phyloP scores from a whole-genome alignment of 1,284 basidiomycete genomes.

The Ceratobasidium sp. region DNA sequence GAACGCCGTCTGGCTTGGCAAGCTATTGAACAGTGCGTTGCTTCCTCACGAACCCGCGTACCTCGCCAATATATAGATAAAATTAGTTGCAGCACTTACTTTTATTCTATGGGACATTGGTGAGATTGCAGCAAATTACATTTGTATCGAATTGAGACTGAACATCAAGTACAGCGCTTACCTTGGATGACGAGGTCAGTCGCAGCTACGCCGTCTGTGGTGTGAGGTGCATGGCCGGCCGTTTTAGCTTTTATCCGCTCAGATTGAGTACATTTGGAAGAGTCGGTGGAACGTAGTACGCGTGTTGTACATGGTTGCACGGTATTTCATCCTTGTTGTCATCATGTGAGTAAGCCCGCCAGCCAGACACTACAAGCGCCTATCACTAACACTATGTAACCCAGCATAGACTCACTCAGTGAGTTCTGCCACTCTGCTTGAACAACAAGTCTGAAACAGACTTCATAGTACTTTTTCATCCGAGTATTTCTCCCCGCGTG shows the following conservation, averaged over 20 bases:
- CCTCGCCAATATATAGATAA: background rate
- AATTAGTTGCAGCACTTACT: constrained; percentile 1
- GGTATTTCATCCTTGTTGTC: background rate
- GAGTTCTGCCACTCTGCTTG: too few species aligned
- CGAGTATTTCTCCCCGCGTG: constrained; percentile 11
- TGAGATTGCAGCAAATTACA: background rate
- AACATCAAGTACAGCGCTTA: background rate
- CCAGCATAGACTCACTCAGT: too few species aligned
- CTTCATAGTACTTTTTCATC: constrained; percentile 9
- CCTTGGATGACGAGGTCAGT: constrained; percentile 5
- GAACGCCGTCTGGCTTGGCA: background rate
- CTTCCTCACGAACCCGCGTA: too few species aligned
- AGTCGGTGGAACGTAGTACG: background rate
- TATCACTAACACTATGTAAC: too few species aligned
- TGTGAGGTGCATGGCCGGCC: background rate
- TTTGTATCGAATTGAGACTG: background rate
- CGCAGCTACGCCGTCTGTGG: too few species aligned
- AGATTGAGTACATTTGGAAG: background rate
- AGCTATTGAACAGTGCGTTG: background rate
- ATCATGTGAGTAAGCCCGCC: background rate
- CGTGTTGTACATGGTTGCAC: background rate
- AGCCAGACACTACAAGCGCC: too few species aligned
- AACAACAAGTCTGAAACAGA: too few species aligned
- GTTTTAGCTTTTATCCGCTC: too few species aligned
- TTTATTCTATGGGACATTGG: constrained; percentile 10